phyloP scores from a whole-genome alignment of 495 filamentous ascomycete species.

The Talaromyces adpressus region DNA sequence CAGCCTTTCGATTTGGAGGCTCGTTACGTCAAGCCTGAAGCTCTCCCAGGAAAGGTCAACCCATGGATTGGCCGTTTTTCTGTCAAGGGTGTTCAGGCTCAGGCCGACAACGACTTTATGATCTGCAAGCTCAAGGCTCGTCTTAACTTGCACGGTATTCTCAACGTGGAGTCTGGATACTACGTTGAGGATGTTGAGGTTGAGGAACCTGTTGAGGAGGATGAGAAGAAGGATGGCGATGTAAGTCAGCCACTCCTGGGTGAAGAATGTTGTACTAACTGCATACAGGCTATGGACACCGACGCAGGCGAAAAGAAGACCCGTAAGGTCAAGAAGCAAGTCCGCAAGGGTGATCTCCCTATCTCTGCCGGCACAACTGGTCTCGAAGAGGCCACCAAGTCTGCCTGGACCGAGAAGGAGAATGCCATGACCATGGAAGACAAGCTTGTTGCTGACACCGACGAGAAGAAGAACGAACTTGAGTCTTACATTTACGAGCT shows the following conservation, averaged over 20 bases:
- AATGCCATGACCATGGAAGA: constrained; percentile 92
- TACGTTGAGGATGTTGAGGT: constrained; percentile 98
- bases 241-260: constrained; percentile 43
- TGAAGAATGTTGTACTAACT: background rate
- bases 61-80: constrained; percentile 97
- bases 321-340: constrained; percentile 98
- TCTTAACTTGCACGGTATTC: constrained; percentile 90
- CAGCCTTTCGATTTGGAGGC: constrained; percentile 96
- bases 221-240: constrained; percentile 63
- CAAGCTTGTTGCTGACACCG: constrained; percentile 96
- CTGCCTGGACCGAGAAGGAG: constrained; percentile 68
- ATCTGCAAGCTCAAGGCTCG: constrained; percentile 99
- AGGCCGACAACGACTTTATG: constrained; percentile 89
- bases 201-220: constrained; percentile 73
- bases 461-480: constrained; percentile 99
- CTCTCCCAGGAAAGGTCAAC: constrained; percentile 83
- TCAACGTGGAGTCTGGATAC: constrained; percentile 96
- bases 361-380: constrained; percentile 76
- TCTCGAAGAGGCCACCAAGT: constrained; percentile 61
- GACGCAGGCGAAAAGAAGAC: constrained; percentile 81
- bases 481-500: constrained; percentile 96
- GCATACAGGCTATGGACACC: constrained; percentile 84
- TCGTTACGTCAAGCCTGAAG: constrained; percentile 79
- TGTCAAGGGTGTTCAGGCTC: constrained; percentile 81
- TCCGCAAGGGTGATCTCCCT: constrained; percentile 94